Conservation (phyloP, 768 basidiomycete species). For the Leucosporidium yakuticum region DNA sequence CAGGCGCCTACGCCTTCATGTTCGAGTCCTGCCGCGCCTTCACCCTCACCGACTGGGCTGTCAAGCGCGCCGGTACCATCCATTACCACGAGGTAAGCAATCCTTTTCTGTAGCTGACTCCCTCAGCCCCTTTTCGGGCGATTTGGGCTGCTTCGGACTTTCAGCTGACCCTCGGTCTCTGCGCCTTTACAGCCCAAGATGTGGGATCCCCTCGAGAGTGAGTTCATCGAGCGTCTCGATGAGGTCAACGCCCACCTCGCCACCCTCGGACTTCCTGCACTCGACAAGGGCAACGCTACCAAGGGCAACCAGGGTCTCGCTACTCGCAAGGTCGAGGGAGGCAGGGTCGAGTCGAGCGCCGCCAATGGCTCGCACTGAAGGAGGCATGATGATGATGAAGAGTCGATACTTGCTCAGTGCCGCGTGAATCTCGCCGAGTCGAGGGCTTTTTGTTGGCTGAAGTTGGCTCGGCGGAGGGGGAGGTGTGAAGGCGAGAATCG, state of each 20-base stretch:
- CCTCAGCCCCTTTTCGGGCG: background rate
- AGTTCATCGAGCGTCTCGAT: constrained; percentile 57
- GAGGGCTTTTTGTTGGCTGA: too few relatives aligned
- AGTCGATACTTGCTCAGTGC: too few relatives aligned
- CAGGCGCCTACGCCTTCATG: constrained; percentile 4
- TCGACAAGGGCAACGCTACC: constrained; percentile 24
- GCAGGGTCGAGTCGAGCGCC: constrained; percentile 10
- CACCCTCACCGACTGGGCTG: constrained; percentile 60
- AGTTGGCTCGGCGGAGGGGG: too few relatives aligned
- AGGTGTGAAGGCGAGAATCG: too few relatives aligned
- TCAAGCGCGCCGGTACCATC: constrained; percentile 56
- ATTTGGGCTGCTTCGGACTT: too few relatives aligned
- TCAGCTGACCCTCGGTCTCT: too few relatives aligned
- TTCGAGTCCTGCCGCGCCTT: constrained; percentile 52
- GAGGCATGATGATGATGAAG: too few relatives aligned
- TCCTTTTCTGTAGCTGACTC: too few relatives aligned
- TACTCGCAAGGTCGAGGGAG: constrained; percentile 28
- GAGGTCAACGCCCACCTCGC: constrained; percentile 54
- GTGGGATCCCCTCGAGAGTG: constrained; percentile 58
- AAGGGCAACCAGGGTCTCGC: constrained; percentile 40
- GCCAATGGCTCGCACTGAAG: constrained; percentile 1
- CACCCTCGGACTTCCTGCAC: constrained; percentile 42
- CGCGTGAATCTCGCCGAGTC: too few relatives aligned
- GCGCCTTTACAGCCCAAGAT: constrained; percentile 42
- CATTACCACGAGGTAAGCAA: constrained; percentile 55